Evolutionary conservation across 371 early-diverging fungal genomes (phyloP), one percentile per base, ranked within the genome.

Genomic region (Coemansia sp.): DNA sequence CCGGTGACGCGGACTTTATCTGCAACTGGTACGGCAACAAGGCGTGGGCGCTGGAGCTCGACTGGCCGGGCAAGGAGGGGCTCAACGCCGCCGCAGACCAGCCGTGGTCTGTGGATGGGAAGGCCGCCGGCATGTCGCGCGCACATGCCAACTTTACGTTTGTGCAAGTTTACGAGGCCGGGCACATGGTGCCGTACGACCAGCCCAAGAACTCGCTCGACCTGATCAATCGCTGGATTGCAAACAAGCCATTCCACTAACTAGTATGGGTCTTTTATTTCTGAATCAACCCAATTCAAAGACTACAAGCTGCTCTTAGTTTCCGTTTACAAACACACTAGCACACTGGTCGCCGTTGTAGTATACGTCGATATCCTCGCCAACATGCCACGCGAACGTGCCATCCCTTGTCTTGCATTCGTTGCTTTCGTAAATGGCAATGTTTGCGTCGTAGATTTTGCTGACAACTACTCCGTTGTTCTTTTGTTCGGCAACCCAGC

Each of bases 21-120:
- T 91, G 93, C 83, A 92, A 92, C 78, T 94, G 94, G 94, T 86
- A 90, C 69, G 95, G 95, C 55, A 95, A 94, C 85, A 92, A 92
- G 82, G 94, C 93, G 2, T 95, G 94, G 94, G 80, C 90, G 7
- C 60, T 86, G 41, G 85, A 80, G 26, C 80, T 97, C 52, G 85
- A 86, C 41, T 97, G 98, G 98, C 68, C 79, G 39, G 94, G 93
- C 41, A 77, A 85, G 61, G 63, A 77, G 5, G 87, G 83, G 34
- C 92, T 90, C 78, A 65, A 80, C 38, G 49, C 20, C n/a, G 61
- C 59, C 14, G 5, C 16, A 0, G 80, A 79, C 47, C 11, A 38
- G 26, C 51, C 36, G 2, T 80, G 80, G 80, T 5, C 35, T 12
- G 59, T 62, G 2, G 58, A 41, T 14, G 66, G 63, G 33, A 69